Evolutionary conservation across 768 basidiomycete species (phyloP).

Genomic region (Phallus indusiatus): DNA sequence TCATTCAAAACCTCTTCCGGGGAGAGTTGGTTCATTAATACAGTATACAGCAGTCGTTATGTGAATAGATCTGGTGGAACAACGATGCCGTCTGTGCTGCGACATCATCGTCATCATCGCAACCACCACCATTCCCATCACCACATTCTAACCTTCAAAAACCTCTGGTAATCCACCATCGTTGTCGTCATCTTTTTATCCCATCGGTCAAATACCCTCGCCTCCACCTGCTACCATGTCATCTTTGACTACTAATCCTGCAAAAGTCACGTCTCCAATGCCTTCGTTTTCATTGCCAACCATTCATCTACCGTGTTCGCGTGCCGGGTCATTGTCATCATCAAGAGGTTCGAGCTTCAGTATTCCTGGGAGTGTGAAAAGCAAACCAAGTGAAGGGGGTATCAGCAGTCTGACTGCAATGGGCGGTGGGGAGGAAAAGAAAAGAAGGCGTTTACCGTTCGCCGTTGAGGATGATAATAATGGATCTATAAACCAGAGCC

Average conservation of each 20-base stretch:
- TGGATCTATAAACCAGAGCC: too few species aligned
- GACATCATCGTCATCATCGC: not conserved
- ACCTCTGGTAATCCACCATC: too few species aligned
- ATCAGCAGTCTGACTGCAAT: not conserved
- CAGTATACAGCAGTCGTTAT: not conserved
- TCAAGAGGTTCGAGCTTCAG: not conserved
- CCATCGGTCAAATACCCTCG: too few species aligned
- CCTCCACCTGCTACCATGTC: too few species aligned
- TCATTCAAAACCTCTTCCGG: conserved; percentile 48
- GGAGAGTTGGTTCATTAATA: conserved; percentile 4
- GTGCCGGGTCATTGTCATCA: not conserved
- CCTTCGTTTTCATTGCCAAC: not conserved
- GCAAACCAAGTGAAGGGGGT: not conserved
- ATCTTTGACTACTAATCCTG: too few species aligned
- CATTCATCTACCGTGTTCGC: not conserved
- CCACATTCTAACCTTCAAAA: too few species aligned
- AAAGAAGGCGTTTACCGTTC: not conserved
- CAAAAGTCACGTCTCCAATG: not conserved
- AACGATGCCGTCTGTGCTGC: not conserved
- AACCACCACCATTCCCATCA: too few species aligned
- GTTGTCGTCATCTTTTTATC: too few species aligned
- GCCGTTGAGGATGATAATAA: not conserved
- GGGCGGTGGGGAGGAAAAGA: not conserved
- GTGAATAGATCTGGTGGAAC: not conserved
- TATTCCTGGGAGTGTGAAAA: not conserved